Evolutionary conservation across 73 alveolate species (phyloP).

Genomic region (Tetrahymena malaccensis): DNA sequence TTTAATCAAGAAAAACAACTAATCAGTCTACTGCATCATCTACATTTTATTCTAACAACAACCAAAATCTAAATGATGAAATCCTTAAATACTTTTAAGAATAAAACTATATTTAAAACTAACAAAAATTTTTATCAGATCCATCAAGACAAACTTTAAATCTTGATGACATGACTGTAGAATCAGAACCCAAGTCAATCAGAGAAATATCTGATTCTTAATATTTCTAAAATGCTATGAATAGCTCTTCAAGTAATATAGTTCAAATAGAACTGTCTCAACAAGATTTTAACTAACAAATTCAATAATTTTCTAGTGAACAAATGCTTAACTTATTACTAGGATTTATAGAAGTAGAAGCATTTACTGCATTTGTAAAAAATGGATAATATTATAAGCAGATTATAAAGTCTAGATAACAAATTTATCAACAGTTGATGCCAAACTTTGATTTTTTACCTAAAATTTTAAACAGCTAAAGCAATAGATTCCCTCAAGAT

Average conservation of each 20-base stretch:
- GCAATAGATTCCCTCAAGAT: not conserved
- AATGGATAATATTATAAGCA: not conserved
- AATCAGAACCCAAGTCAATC: not conserved
- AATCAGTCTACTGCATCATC: not conserved
- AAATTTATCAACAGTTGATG: not conserved
- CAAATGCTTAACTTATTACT: not conserved
- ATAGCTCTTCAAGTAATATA: not conserved
- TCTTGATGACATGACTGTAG: not conserved
- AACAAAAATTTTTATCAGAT: not conserved
- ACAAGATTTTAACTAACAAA: not conserved
- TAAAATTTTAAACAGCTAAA: not conserved
- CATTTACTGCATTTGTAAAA: not conserved
- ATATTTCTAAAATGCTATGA: not conserved
- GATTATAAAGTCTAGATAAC: not conserved
- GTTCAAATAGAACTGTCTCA: not conserved
- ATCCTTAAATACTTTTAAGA: not conserved
- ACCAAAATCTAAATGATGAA: not conserved
- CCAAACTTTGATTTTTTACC: not conserved
- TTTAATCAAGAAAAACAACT: not conserved
- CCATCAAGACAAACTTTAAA: not conserved
- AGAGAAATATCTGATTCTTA: not conserved
- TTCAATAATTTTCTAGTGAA: not conserved
- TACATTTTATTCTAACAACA: not conserved
- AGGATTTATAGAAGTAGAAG: not conserved
- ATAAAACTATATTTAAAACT: not conserved